Percentiles rank a stretch among this genome's conserved stretches.
Conservation (phyloP, 768 basidiomycete genomes). For the Paxillus ammoniavirescens region DNA sequence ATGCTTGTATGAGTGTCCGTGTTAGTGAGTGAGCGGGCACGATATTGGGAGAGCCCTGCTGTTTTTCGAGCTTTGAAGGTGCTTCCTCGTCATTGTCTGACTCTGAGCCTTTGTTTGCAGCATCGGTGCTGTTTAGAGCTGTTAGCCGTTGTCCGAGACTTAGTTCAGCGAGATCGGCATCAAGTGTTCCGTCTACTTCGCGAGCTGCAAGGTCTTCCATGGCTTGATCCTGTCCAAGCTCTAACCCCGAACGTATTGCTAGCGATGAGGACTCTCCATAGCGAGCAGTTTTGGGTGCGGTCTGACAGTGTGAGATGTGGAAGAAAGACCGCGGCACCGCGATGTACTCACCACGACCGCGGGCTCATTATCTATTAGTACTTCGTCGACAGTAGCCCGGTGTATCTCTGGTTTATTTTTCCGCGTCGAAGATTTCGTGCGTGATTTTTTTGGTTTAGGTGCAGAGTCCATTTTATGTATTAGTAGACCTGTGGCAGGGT, state of each 20-base stretch:
- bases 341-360: slow-evolving; percentile 16
- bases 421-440: slow-evolving; percentile 45
- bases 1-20: slow-evolving; percentile 90
- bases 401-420: slow-evolving; percentile 12
- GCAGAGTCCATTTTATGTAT: slow-evolving; percentile 39
- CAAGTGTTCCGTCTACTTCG: slow-evolving; percentile 66
- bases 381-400: slow-evolving; percentile 15
- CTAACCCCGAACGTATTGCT: slow-evolving; percentile 65
- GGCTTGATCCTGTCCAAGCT: slow-evolving; percentile 57
- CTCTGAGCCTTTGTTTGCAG: slow-evolving; percentile 35
- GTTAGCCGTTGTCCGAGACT: slow-evolving; percentile 89
- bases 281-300: slow-evolving; percentile 51
- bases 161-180: slow-evolving; percentile 85
- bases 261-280: slow-evolving; percentile 64
- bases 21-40: slow-evolving; percentile 86
- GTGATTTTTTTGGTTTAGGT: slow-evolving; percentile 50
- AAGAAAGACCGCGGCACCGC: not conserved
- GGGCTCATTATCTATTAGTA: slow-evolving; percentile 22
- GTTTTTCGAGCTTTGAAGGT: slow-evolving; percentile 15
- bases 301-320: slow-evolving; percentile 29
- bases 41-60: slow-evolving; percentile 33
- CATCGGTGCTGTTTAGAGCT: slow-evolving; percentile 53
- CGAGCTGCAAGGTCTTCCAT: slow-evolving; percentile 47
- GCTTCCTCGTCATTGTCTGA: slow-evolving; percentile 51
- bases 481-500: not conserved